These are phyloP conservation scores for Graphium sp. DNA, from an alignment of 2,329 filamentous ascomycete genomes.

Conservation along the genomic window DNA sequence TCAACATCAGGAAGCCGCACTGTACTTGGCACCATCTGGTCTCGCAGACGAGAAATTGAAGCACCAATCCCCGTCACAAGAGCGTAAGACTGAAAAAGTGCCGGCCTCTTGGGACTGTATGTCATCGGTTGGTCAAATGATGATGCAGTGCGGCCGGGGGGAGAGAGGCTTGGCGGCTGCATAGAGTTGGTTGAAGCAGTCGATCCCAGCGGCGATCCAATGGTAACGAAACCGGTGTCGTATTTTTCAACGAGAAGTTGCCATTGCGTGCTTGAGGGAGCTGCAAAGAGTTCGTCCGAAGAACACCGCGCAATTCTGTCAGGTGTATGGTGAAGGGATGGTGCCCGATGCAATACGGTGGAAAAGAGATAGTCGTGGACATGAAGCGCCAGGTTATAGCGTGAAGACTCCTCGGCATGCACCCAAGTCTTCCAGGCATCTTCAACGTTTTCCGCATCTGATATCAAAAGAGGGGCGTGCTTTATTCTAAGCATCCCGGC, in stretches of 20 bases:
- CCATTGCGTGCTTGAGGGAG: not conserved
- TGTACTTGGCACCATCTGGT: too few species aligned
- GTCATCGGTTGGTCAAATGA: not conserved
- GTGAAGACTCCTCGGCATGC: not conserved
- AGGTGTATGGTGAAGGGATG: not conserved
- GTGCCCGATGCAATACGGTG: not conserved
- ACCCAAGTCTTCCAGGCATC: not conserved
- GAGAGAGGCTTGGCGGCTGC: too few species aligned
- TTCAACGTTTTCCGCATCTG: not conserved
- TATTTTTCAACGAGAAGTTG: not conserved
- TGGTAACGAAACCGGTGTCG: too few species aligned
- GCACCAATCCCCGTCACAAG: not conserved
- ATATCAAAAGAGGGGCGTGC: not conserved
- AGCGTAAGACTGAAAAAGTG: not conserved
- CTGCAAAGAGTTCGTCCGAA: not conserved
- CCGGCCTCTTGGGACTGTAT: not conserved
- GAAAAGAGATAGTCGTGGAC: not conserved
- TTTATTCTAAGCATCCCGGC: constrained; percentile 4
- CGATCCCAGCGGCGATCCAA: not conserved
- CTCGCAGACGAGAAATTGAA: too few species aligned
- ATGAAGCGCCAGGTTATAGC: not conserved
- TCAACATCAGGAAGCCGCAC: not conserved
- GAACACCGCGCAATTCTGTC: not conserved
- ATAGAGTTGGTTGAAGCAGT: not conserved
- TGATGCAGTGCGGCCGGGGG: too few species aligned